Conservation (phyloP, 2,329 filamentous ascomycete species). For the Alternaria angustiovoidea region DNA sequence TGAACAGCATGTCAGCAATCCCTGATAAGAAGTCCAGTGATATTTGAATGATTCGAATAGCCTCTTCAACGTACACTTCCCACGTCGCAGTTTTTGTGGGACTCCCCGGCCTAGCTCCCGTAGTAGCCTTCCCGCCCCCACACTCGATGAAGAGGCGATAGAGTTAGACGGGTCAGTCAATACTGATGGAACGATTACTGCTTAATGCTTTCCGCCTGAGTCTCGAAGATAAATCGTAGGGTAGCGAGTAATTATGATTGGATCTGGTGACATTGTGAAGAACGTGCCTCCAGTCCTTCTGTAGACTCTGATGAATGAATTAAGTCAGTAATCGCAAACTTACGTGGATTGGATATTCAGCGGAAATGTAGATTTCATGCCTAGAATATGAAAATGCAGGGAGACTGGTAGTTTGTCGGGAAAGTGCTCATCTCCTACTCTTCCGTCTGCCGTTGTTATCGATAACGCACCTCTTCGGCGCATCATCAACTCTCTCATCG, state of each 20-base stretch:
- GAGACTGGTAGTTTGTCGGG: background rate
- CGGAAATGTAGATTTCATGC: background rate
- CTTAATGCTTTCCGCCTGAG: background rate
- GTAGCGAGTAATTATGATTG: background rate
- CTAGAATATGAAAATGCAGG: background rate
- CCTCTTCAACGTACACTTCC: background rate
- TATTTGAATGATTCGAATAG: background rate
- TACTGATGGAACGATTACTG: background rate
- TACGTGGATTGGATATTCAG: background rate
- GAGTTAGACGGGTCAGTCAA: background rate
- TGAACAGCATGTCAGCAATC: background rate
- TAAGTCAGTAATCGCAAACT: background rate
- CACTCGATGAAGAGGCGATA: background rate
- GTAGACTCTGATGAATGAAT: background rate
- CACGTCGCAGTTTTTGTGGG: slow-evolving; percentile 2
- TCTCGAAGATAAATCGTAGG: background rate
- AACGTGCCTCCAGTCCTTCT: background rate
- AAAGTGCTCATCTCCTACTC: background rate
- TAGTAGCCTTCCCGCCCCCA: slow-evolving; percentile 1
- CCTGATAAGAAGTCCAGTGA: background rate
- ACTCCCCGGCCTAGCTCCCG: background rate
- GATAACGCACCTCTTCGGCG: slow-evolving; percentile 19
- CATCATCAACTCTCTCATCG: slow-evolving; percentile 1
- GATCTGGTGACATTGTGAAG: background rate
- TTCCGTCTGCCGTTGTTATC: slow-evolving; percentile 14